Percentiles rank a stretch among this genome's conserved stretches.
Conservation (phyloP, 129 eudicot species). For the sunflower (Helianthus annuus) region DNA sequence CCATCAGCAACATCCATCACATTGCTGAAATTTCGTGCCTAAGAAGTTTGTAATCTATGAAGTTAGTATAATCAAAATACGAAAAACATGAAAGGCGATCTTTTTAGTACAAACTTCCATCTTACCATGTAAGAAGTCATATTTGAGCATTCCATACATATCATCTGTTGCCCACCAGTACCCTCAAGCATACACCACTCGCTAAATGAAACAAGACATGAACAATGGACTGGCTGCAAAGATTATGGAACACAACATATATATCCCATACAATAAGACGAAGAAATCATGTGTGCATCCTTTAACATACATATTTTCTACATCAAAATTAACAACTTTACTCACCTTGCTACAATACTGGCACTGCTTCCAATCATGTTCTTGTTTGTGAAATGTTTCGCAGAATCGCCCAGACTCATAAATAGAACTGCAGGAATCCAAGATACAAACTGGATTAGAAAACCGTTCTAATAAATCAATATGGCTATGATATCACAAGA, state of each 20-base stretch:
- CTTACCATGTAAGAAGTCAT: slow-evolving; percentile 45
- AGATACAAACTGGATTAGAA: slow-evolving; percentile 1
- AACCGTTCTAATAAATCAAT: neutral
- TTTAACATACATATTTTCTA: neutral
- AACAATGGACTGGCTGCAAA: slow-evolving; percentile 55
- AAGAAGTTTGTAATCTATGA: slow-evolving; percentile 2
- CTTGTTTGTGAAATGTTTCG: slow-evolving; percentile 46
- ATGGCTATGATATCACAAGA: too few relatives aligned
- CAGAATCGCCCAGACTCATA: slow-evolving; percentile 55
- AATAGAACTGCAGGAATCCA: slow-evolving; percentile 38
- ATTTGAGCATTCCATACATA: slow-evolving; percentile 60
- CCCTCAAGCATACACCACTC: slow-evolving; percentile 44
- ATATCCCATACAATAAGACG: too few relatives aligned
- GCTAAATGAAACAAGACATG: slow-evolving; percentile 50
- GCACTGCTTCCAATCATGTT: slow-evolving; percentile 59
- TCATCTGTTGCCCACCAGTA: slow-evolving; percentile 27
- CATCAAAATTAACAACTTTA: neutral
- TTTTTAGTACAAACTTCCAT: slow-evolving; percentile 12
- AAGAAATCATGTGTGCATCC: neutral
- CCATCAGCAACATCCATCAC: slow-evolving; percentile 35
- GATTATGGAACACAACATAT: neutral
- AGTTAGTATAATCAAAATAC: neutral
- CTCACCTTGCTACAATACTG: slow-evolving; percentile 62
- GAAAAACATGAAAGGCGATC: neutral
- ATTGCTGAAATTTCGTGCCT: slow-evolving; percentile 47